Base-by-base conservation (phyloP, 2,329 filamentous ascomycete genomes). In the Trichoderma sp. region DNA sequence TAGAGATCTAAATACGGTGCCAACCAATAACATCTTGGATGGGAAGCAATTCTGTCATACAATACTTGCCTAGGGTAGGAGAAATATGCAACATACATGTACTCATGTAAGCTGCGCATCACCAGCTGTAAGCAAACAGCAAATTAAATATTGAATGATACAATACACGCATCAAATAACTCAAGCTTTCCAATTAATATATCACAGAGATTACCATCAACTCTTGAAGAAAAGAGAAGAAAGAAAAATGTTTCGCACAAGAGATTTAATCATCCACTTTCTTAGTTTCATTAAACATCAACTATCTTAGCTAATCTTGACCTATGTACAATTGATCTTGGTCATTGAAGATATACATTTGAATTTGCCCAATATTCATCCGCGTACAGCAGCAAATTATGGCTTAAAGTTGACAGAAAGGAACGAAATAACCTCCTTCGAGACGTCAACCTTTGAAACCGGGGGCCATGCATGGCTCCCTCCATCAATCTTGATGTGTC, bases 401-500 rank as follows among this genome's bases (percentile, higher is more conserved):
- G 59, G 59, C 59, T 63, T 63, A n/a, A 47, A 63, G 20, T 63
- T 63, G 5, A 63, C 59, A 7, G 59, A 63, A 28, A 63, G 23
- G 36, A 63, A 63, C 9, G 43, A 23, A n/a, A 63, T 63, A 28
- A 63, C 36, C 36, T 30, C 36, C 3, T 36, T 36, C 13, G 59
- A 67, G 23, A 67, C 57, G 50, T 69, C 57, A 62, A 63, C 17
- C 59, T 63, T 26, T 34, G 59, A 63, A 15, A 62, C 62, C 20
- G 55, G 50, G 17, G 75, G 75, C 73, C 73, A 76, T 6, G 34
- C 59, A 34, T 76, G 74, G 13, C 39, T 28, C 34, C 72, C 72
- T 6, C 72, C 73, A 8, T 75, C 73, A 6, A 75, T 68, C 62
- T 71, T 73, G 62, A 76, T 67, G 28, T 77, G 74, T n/a, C 73